Conservation (phyloP, 768 basidiomycete genomes). For the Coprinopsis sp. region DNA sequence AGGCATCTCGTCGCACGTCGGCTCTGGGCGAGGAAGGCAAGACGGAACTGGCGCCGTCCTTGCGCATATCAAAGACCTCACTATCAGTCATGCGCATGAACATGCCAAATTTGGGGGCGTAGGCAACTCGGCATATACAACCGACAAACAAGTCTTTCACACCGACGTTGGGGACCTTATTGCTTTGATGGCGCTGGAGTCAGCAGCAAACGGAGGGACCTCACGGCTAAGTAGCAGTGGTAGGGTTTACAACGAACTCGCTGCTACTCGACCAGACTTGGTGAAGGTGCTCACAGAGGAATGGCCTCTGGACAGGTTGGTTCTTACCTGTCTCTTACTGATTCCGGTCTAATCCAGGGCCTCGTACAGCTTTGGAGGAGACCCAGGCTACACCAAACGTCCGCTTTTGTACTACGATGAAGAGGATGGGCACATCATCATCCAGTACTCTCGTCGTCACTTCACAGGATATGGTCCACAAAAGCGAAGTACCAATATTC, state of each 20-base stretch:
- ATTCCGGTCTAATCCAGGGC: not conserved
- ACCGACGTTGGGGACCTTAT: conserved; percentile 45
- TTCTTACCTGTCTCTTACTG: not conserved
- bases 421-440: conserved; percentile 35
- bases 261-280: conserved; percentile 41
- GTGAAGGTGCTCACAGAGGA: conserved; percentile 35
- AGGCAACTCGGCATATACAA: conserved; percentile 43
- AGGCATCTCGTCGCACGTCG: conserved; percentile 45
- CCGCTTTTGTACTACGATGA: conserved; percentile 31
- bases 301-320: conserved; percentile 39
- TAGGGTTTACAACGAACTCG: conserved; percentile 43
- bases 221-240: conserved; percentile 41
- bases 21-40: conserved; percentile 39
- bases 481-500: conserved; percentile 33
- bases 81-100: conserved; percentile 36
- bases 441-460: conserved; percentile 43
- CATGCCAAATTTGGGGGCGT: conserved; percentile 28
- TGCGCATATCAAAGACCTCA: conserved; percentile 45
- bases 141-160: conserved; percentile 48
- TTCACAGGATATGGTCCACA: conserved; percentile 39
- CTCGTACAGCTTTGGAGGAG: conserved; percentile 31
- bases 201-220: conserved; percentile 39
- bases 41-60: conserved; percentile 40
- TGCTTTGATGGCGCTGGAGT: conserved; percentile 37
- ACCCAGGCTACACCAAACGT: conserved; percentile 31